Percentiles rank a stretch among this genome's conserved stretches.
phyloP scores from a whole-genome alignment of 805 yeast genomes.

The Pichia paraexigua region DNA sequence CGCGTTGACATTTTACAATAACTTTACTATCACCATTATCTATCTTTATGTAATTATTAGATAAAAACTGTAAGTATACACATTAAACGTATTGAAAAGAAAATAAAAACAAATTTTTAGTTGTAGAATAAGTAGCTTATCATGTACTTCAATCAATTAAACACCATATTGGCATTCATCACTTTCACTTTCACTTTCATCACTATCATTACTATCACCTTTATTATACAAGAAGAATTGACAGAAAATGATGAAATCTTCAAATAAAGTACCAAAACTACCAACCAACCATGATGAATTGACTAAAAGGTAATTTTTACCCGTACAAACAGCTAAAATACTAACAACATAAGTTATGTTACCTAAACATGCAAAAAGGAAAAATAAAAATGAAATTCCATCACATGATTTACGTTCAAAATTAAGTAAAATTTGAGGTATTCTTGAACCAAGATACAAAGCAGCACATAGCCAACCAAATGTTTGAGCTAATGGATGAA shows the following conservation, averaged over 20 bases:
- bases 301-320: slow-evolving; percentile 61
- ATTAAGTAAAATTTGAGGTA: slow-evolving; percentile 87
- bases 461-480: slow-evolving; percentile 80
- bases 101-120: background rate
- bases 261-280: slow-evolving; percentile 72
- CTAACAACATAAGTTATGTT: slow-evolving; percentile 85
- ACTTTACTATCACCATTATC: background rate
- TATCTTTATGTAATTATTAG: background rate
- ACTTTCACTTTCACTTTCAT: slow-evolving; percentile 12
- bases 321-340: slow-evolving; percentile 67
- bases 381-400: slow-evolving; percentile 89
- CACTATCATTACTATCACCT: slow-evolving; percentile 20
- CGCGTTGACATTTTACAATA: background rate
- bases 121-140: background rate
- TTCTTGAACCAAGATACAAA: slow-evolving; percentile 75
- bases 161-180: slow-evolving; percentile 10
- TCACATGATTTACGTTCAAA: slow-evolving; percentile 86
- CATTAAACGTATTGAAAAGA: background rate
- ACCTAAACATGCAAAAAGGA: slow-evolving; percentile 91
- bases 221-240: slow-evolving; percentile 74
- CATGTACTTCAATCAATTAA: background rate
- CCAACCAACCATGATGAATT: slow-evolving; percentile 94
- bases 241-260: slow-evolving; percentile 76
- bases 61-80: background rate
- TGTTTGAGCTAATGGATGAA: slow-evolving; percentile 73